A percentile compares a stretch with the other conserved stretches of the same genome.
Evolutionary conservation across 2,329 filamentous ascomycete species (phyloP).

Genomic region (Aspergillus tamarii): DNA sequence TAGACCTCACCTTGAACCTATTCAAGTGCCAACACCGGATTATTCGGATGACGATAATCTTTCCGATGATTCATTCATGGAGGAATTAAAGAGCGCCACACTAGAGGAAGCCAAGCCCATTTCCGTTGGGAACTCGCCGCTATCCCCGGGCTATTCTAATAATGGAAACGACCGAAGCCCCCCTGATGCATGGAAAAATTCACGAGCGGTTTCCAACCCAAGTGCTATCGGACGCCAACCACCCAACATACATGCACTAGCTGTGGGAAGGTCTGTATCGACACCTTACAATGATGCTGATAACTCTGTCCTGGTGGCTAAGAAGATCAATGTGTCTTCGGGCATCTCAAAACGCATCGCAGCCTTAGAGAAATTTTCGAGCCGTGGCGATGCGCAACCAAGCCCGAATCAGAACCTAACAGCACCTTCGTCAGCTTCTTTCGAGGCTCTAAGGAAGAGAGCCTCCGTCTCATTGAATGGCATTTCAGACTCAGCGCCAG

Average conservation of each 20-base stretch:
- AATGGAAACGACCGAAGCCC: slow-evolving; percentile 34
- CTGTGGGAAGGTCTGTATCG: slow-evolving; percentile 43
- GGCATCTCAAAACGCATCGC: slow-evolving; percentile 95
- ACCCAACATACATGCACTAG: slow-evolving; percentile 34
- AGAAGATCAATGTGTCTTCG: slow-evolving; percentile 81
- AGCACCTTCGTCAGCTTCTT: slow-evolving; percentile 59
- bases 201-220: slow-evolving; percentile 46
- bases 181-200: slow-evolving; percentile 39
- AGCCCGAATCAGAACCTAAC: slow-evolving; percentile 39
- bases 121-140: slow-evolving; percentile 79
- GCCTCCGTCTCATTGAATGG: slow-evolving; percentile 40
- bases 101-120: slow-evolving; percentile 83
- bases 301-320: slow-evolving; percentile 58
- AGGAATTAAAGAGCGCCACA: slow-evolving; percentile 80
- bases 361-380: slow-evolving; percentile 77
- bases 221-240: slow-evolving; percentile 30
- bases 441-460: slow-evolving; percentile 56
- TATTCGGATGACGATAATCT: slow-evolving; percentile 48
- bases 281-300: slow-evolving; percentile 36
- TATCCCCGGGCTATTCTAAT: slow-evolving; percentile 63
- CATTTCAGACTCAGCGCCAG: slow-evolving; percentile 26
- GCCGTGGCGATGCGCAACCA: slow-evolving; percentile 46
- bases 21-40: slow-evolving; percentile 47
- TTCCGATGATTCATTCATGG: slow-evolving; percentile 76
- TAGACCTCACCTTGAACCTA: slow-evolving; percentile 54